These are phyloP conservation scores for Cercophora samala DNA, from an alignment of 495 filamentous ascomycete genomes.

Conservation along the genomic window DNA sequence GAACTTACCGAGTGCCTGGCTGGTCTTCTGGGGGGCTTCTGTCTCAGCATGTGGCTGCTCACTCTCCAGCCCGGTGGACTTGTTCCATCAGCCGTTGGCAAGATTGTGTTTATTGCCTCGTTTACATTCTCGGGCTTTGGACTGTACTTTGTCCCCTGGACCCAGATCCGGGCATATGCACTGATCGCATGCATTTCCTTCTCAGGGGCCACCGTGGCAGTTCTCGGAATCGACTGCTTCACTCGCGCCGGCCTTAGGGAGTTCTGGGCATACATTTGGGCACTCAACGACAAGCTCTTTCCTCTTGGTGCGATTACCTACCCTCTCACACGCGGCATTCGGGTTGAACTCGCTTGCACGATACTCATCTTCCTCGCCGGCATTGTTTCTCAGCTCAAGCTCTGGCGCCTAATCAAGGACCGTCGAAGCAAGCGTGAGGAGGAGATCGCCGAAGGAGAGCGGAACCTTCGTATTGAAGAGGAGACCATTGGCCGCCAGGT, in stretches of 20 bases:
- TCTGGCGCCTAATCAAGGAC: conserved; percentile 85
- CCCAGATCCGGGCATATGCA: conserved; percentile 60
- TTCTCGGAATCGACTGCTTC: conserved; percentile 89
- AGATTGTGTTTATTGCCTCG: conserved; percentile 69
- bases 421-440: conserved; percentile 60
- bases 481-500: conserved; percentile 63
- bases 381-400: conserved; percentile 75
- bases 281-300: conserved; percentile 74
- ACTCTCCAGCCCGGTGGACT: conserved; percentile 74
- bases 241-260: conserved; percentile 86
- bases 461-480: conserved; percentile 65
- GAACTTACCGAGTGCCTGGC: conserved; percentile 85
- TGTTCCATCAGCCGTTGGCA: conserved; percentile 56
- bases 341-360: conserved; percentile 77
- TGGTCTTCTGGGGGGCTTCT: conserved; percentile 85
- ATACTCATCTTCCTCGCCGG: conserved; percentile 71
- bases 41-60: conserved; percentile 86
- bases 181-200: conserved; percentile 75
- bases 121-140: conserved; percentile 65
- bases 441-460: conserved; percentile 53
- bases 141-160: conserved; percentile 75
- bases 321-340: conserved; percentile 81
- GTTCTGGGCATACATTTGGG: conserved; percentile 95
- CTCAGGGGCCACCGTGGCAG: conserved; percentile 69
- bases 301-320: conserved; percentile 73